Conservation (phyloP, 306 rosid species). For the Castanopsis chinensis region DNA sequence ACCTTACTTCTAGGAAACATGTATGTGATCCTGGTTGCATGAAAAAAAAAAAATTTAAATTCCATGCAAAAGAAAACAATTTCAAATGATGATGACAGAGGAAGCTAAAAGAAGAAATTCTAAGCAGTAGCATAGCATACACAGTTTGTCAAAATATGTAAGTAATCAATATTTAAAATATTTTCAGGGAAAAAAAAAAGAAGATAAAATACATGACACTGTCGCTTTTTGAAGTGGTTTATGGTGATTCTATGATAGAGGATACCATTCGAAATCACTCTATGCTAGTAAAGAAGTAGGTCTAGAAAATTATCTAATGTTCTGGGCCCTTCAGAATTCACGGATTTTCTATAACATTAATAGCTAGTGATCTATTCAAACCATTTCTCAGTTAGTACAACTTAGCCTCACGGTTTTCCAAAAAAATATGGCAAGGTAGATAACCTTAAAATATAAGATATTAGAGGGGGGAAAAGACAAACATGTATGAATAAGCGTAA, state of each 20-base stretch:
- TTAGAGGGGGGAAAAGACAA: not conserved
- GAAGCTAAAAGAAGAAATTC: not conserved
- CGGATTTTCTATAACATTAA: not conserved
- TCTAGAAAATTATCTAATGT: not conserved
- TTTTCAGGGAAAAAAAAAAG: not conserved
- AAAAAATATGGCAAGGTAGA: not conserved
- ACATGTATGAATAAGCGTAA: not conserved
- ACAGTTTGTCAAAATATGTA: no score
- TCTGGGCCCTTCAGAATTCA: not conserved
- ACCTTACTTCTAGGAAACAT: not conserved
- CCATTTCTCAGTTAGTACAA: not conserved
- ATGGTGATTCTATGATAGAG: not conserved
- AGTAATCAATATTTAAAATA: no score
- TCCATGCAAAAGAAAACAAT: not conserved
- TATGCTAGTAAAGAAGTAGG: not conserved
- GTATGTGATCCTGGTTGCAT: not conserved
- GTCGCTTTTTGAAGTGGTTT: not conserved
- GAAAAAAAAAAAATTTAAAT: not conserved
- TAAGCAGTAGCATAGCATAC: no score
- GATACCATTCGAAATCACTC: not conserved
- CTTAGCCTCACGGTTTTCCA: not conserved
- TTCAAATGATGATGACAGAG: not conserved
- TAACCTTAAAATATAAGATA: not conserved
- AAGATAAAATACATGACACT: not conserved
- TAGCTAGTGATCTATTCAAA: not conserved